These are phyloP conservation scores for Crotalaria pallida DNA, from an alignment of 306 rosid species.

Conservation along the genomic window DNA sequence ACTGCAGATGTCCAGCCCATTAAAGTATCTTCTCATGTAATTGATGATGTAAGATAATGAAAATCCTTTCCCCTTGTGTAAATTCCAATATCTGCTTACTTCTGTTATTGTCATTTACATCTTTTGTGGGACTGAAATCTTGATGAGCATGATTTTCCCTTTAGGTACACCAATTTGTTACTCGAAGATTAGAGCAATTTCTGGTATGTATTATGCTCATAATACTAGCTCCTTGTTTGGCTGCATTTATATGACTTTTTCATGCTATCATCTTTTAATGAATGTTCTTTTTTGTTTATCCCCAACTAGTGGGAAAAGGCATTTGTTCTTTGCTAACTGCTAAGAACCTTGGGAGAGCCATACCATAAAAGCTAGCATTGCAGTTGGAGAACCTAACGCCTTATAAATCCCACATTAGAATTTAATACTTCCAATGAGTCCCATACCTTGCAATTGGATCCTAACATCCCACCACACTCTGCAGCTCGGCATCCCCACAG, in stretches of 20 bases:
- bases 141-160: slow-evolving; percentile 18
- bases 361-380: too few relatives aligned
- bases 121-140: slow-evolving; percentile 7
- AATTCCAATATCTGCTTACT: not conserved
- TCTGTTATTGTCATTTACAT: not conserved
- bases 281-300: not conserved
- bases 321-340: not conserved
- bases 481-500: too few relatives aligned
- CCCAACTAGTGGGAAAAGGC: not conserved
- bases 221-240: not conserved
- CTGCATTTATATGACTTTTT: not conserved
- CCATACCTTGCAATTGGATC: too few relatives aligned
- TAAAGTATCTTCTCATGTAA: slow-evolving; percentile 46
- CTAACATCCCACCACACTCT: too few relatives aligned
- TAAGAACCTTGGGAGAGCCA: too few relatives aligned
- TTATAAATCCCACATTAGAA: too few relatives aligned
- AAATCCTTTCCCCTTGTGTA: not conserved
- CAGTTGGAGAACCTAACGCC: too few relatives aligned
- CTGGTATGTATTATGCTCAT: slow-evolving; percentile 50
- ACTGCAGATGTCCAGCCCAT: slow-evolving; percentile 70
- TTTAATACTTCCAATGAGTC: too few relatives aligned
- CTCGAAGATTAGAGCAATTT: slow-evolving; percentile 87
- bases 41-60: slow-evolving; percentile 52
- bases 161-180: slow-evolving; percentile 78
- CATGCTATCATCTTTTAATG: not conserved